Evolutionary conservation across 495 filamentous ascomycete species (phyloP).

Genomic region (Corynascus novoguineensis): DNA sequence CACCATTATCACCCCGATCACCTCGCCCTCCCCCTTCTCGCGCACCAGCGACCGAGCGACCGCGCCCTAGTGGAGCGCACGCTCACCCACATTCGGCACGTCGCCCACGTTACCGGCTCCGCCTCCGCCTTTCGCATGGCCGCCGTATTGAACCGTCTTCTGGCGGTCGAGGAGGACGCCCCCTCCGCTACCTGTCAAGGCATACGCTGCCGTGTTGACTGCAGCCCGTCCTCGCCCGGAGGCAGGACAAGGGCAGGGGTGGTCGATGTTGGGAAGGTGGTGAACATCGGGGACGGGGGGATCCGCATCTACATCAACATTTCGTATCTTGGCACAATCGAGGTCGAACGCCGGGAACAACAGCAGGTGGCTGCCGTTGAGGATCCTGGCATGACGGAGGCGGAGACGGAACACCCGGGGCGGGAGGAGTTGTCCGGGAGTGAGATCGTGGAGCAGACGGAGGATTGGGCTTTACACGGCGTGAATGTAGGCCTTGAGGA

Average conservation of each 20-base stretch:
- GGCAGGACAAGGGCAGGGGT: neutral
- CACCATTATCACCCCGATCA: neutral
- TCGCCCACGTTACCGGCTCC: neutral
- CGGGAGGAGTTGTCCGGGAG: neutral
- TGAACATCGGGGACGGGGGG: neutral
- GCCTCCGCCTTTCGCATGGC: constrained; percentile 1
- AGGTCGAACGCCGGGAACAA: constrained; percentile 5
- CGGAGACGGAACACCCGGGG: too few species aligned
- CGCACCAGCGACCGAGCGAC: constrained; percentile 39
- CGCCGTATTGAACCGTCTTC: constrained; percentile 17
- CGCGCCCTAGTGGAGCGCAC: constrained; percentile 42
- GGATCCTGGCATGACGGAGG: too few species aligned
- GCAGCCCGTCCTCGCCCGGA: neutral
- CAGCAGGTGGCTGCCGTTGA: neutral
- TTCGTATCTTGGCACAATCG: constrained; percentile 22
- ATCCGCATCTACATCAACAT: constrained; percentile 18
- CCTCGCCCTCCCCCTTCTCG: constrained; percentile 26
- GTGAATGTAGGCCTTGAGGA: constrained; percentile 11
- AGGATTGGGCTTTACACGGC: constrained; percentile 9
- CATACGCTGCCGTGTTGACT: too few species aligned
- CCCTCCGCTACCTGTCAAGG: too few species aligned
- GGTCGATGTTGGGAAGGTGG: neutral
- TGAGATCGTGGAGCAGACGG: neutral
- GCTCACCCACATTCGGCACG: constrained; percentile 33
- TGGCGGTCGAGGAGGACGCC: constrained; percentile 24